These are phyloP conservation scores for Pholiota conissans DNA, from an alignment of 768 basidiomycete species.

Conservation along the genomic window DNA sequence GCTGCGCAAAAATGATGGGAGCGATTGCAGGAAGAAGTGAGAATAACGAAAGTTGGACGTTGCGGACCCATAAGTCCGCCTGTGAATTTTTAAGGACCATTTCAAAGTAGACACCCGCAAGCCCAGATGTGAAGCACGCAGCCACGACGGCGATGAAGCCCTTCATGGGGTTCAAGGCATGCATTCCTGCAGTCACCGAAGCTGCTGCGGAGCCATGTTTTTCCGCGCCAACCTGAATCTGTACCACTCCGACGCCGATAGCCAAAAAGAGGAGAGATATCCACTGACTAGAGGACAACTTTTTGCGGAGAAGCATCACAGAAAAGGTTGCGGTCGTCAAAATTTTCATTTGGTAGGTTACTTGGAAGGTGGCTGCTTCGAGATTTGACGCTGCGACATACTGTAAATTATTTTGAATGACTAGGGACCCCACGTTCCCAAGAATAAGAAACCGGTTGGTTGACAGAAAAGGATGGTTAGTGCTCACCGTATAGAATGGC, in stretches of 20 bases:
- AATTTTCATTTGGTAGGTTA: constrained; percentile 99
- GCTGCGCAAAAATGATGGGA: constrained; percentile 58
- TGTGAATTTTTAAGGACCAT: constrained; percentile 93
- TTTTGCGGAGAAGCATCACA: constrained; percentile 77
- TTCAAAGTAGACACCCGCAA: constrained; percentile 98
- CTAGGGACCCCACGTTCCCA: constrained; percentile 29
- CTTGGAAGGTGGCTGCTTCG: constrained; percentile 96
- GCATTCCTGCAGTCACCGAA: not conserved
- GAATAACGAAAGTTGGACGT: constrained; percentile 95
- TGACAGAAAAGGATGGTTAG: not conserved
- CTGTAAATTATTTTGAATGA: constrained; percentile 95
- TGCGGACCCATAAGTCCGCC: constrained; percentile 94
- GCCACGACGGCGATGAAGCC: constrained; percentile 90
- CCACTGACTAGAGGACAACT: constrained; percentile 79
- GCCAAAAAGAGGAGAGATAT: constrained; percentile 84
- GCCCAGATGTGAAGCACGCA: constrained; percentile 94
- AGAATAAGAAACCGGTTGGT: not conserved
- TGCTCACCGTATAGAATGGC: constrained; percentile 82
- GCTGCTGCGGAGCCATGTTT: constrained; percentile 16
- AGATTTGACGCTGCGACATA: constrained; percentile 96
- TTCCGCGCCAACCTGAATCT: constrained; percentile 72
- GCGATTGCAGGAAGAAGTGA: constrained; percentile 87
- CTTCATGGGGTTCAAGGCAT: constrained; percentile 72
- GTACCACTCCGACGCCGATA: constrained; percentile 91
- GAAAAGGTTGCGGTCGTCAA: constrained; percentile 94